Evolutionary conservation across 2,329 filamentous ascomycete genomes (phyloP).

Genomic region (Harringtonia lauricola): DNA sequence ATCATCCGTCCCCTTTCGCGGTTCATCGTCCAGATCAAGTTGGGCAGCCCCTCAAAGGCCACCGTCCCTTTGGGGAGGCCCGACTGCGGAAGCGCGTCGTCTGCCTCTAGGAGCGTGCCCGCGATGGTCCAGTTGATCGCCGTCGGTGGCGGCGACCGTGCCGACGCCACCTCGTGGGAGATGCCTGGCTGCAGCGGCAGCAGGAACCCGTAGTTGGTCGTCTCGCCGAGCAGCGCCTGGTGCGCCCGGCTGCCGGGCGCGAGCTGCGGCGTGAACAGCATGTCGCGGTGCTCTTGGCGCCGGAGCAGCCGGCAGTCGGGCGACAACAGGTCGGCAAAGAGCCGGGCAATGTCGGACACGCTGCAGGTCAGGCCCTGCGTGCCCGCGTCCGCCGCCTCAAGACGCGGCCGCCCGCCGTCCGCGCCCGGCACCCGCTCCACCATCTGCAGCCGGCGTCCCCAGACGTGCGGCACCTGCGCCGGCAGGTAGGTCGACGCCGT

Average conservation of each 20-base stretch:
- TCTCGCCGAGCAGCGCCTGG: conserved; percentile 2
- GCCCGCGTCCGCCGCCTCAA: conserved; percentile 1
- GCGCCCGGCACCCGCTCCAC: conserved; percentile 3
- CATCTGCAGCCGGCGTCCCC: conserved; percentile 4
- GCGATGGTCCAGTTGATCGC: conserved; percentile 6
- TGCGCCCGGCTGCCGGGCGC: not conserved
- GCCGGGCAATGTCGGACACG: conserved; percentile 4
- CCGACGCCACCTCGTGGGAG: not conserved
- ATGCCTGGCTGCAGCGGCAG: not conserved
- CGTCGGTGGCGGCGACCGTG: not conserved
- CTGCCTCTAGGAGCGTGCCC: not conserved
- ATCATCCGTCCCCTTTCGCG: conserved; percentile 5
- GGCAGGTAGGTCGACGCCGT: conserved; percentile 3
- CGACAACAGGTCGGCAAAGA: conserved; percentile 4
- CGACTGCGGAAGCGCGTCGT: conserved; percentile 1
- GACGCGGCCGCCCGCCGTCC: not conserved
- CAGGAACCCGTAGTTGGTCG: conserved; percentile 4
- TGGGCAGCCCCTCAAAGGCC: conserved; percentile 5
- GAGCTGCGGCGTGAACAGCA: conserved; percentile 5
- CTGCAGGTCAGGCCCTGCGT: conserved; percentile 7
- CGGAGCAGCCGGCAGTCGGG: conserved; percentile 3
- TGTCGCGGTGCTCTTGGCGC: conserved; percentile 1
- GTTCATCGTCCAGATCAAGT: conserved; percentile 8
- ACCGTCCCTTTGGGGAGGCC: conserved; percentile 4
- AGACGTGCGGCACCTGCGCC: conserved; percentile 2